Conservation (phyloP, 306 rosid genomes). For the Heteromeles arbutifolia region DNA sequence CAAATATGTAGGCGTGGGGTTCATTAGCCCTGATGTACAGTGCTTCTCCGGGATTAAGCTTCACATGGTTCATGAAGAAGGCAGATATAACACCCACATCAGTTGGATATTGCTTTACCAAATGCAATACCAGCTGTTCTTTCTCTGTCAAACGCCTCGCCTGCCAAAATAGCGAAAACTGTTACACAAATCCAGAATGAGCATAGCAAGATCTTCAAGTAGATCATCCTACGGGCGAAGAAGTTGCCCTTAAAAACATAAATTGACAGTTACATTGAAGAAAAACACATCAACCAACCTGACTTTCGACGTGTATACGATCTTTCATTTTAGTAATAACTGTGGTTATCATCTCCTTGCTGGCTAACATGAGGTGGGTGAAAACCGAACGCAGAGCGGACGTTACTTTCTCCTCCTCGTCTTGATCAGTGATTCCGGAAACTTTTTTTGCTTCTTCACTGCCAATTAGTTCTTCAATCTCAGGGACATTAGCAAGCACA, state of each 20-base stretch:
- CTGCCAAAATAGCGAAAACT: constrained; percentile 31
- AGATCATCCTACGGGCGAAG: neutral
- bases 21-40: constrained; percentile 78
- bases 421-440: constrained; percentile 34
- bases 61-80: constrained; percentile 80
- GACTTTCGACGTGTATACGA: constrained; percentile 57
- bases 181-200: neutral
- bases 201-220: neutral
- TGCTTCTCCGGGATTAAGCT: constrained; percentile 87
- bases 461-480: constrained; percentile 65
- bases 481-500: constrained; percentile 69
- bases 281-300: constrained; percentile 32
- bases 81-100: constrained; percentile 86
- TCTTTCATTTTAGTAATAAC: constrained; percentile 46
- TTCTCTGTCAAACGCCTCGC: constrained; percentile 71
- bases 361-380: constrained; percentile 77
- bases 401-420: constrained; percentile 47
- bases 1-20: constrained; percentile 81
- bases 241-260: neutral
- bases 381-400: constrained; percentile 52
- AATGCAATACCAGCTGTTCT: constrained; percentile 61
- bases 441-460: constrained; percentile 45
- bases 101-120: constrained; percentile 80
- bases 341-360: constrained; percentile 43
- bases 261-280: neutral